These are phyloP conservation scores for Neltuma alba DNA, from an alignment of 306 rosid genomes.

Conservation along the genomic window DNA sequence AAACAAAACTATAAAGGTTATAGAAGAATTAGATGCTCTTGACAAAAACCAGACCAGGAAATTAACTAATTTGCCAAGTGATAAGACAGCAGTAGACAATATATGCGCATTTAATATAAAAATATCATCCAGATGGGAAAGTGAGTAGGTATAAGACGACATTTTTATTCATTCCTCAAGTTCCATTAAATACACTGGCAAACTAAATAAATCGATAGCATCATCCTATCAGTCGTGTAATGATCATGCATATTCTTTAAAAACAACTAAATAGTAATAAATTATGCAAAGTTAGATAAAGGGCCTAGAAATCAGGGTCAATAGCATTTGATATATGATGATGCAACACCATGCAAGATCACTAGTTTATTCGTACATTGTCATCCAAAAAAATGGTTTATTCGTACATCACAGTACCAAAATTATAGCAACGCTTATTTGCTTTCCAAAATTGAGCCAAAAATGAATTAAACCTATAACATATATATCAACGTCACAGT, in stretches of 20 bases:
- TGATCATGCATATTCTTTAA: neutral
- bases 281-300: neutral
- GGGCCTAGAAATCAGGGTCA: neutral
- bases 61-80: neutral
- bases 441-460: slow-evolving; percentile 49
- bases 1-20: too few species aligned
- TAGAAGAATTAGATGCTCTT: neutral
- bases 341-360: neutral
- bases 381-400: neutral
- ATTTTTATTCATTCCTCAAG: neutral
- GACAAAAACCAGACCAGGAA: neutral
- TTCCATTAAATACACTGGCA: neutral
- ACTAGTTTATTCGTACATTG: slow-evolving; percentile 20
- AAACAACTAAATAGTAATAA: neutral
- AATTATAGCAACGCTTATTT: slow-evolving; percentile 33
- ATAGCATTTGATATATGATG: neutral
- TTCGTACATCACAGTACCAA: slow-evolving; percentile 29
- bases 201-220: neutral
- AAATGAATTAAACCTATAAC: slow-evolving; percentile 33
- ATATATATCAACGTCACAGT: slow-evolving; percentile 38
- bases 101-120: too few species aligned
- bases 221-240: neutral
- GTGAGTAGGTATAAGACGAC: too few species aligned
- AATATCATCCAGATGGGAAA: neutral
- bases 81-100: too few species aligned